Evolutionary conservation across 495 filamentous ascomycete species (phyloP).

Genomic region (Cercophora samala): DNA sequence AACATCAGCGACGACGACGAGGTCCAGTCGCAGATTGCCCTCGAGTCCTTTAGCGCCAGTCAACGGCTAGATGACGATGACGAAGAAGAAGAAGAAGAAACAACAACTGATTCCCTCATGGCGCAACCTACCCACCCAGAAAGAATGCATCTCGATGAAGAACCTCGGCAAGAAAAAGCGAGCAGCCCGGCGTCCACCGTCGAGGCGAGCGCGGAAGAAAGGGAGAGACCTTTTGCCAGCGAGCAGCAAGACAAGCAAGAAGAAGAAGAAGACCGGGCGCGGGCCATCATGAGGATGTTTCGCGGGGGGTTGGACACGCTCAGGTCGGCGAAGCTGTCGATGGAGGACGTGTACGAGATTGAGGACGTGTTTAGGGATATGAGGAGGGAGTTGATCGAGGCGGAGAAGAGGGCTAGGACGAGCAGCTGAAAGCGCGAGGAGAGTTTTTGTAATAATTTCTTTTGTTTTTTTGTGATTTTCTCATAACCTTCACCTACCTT

Average conservation of each 20-base stretch:
- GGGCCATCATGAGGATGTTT: slow-evolving; percentile 49
- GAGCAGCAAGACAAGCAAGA: not conserved
- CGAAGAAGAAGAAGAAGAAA: slow-evolving; percentile 7
- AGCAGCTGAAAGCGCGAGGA: not conserved
- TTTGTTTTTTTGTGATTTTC: not conserved
- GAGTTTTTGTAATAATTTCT: not conserved
- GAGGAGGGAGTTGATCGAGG: slow-evolving; percentile 60
- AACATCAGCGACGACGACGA: slow-evolving; percentile 21
- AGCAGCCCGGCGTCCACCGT: not conserved
- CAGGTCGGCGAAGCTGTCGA: slow-evolving; percentile 47
- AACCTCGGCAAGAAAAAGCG: not conserved
- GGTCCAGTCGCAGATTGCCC: slow-evolving; percentile 31
- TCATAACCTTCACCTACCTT: no score
- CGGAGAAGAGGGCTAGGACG: slow-evolving; percentile 47
- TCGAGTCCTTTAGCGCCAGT: slow-evolving; percentile 26
- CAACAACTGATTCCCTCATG: not conserved
- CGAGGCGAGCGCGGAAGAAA: slow-evolving; percentile 2
- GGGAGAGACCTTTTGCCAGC: not conserved
- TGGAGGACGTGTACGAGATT: slow-evolving; percentile 53
- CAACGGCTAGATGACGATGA: slow-evolving; percentile 17
- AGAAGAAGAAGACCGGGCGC: slow-evolving; percentile 8
- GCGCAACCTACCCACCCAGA: not conserved
- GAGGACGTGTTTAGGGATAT: slow-evolving; percentile 68
- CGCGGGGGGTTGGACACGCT: slow-evolving; percentile 51
- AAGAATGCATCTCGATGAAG: slow-evolving; percentile 13